Percentiles rank a stretch among this genome's conserved stretches.
phyloP scores from a whole-genome alignment of 495 filamentous ascomycete species.

The Platismatia glauca region DNA sequence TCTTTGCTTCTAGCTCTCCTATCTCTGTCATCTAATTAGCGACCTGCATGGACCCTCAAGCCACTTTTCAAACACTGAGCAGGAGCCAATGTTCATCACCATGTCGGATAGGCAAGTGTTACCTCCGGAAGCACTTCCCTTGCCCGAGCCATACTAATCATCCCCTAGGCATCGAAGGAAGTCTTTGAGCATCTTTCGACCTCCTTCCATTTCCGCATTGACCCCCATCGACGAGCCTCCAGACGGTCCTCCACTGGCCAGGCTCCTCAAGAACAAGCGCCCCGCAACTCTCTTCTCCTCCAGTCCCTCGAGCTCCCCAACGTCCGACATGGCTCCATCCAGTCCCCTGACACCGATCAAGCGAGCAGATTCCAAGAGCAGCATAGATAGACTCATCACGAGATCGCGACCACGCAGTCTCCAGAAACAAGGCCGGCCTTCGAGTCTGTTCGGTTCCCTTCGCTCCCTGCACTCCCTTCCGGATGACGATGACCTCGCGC shows the following conservation, averaged over 20 bases:
- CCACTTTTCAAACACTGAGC: conserved; percentile 4
- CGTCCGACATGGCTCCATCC: conserved; percentile 16
- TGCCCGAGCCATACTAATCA: background rate
- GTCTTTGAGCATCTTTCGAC: conserved; percentile 26
- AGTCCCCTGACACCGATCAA: conserved; percentile 20
- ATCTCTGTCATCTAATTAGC: background rate
- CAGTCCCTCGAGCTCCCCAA: conserved; percentile 18
- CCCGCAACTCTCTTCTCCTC: conserved; percentile 13
- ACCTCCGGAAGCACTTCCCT: background rate
- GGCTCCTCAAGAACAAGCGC: conserved; percentile 18
- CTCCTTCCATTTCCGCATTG: conserved; percentile 20
- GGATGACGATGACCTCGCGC: conserved; percentile 35
- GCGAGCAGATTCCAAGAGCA: conserved; percentile 21
- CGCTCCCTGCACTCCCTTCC: conserved; percentile 43
- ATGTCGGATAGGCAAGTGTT: conserved; percentile 12
- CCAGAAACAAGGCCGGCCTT: conserved; percentile 39
- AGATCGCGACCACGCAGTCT: conserved; percentile 25
- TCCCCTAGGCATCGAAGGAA: conserved; percentile 18
- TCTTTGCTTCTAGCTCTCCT: background rate
- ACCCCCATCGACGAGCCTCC: conserved; percentile 24
- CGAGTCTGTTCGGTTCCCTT: conserved; percentile 50
- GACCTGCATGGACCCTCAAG: background rate
- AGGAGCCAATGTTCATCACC: conserved; percentile 1
- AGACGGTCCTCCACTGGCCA: conserved; percentile 9
- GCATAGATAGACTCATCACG: conserved; percentile 18